Percentiles rank a stretch among this genome's conserved stretches.
Evolutionary conservation across 345 rosid genomes (phyloP).

Genomic region (Salix exigua): DNA sequence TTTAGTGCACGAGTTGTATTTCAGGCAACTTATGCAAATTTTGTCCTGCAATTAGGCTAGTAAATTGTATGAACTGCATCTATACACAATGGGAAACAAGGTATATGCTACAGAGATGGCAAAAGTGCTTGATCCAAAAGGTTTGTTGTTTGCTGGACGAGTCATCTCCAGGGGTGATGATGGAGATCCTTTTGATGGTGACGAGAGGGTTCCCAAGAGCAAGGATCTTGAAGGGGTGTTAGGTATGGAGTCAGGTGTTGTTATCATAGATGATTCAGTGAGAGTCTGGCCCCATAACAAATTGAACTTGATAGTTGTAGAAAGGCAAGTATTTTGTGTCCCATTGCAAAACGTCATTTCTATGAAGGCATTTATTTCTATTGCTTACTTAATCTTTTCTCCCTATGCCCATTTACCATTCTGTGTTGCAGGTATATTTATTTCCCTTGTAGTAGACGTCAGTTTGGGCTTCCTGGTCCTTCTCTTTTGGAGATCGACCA

Average conservation of each 20-base stretch:
- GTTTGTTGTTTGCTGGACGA: conserved; percentile 82
- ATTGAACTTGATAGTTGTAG: conserved; percentile 87
- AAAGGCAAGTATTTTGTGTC: conserved; percentile 47
- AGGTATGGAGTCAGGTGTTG: conserved; percentile 97
- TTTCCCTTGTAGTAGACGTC: conserved; percentile 96
- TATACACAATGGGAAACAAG: conserved; percentile 99
- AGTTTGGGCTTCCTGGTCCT: conserved; percentile 93
- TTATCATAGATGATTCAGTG: conserved; percentile 91
- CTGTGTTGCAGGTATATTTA: conserved; percentile 69
- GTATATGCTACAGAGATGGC: conserved; percentile 99
- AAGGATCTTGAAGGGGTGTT: conserved; percentile 99
- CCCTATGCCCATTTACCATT: conserved; percentile 11
- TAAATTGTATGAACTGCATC: conserved; percentile 85
- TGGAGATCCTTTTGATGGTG: conserved; percentile 73
- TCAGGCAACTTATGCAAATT: conserved; percentile 5
- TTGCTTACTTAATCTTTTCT: neutral
- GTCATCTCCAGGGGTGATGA: conserved; percentile 98
- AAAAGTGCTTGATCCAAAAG: conserved; percentile 88
- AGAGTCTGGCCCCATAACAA: conserved; percentile 98
- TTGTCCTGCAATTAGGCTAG: conserved; percentile 58
- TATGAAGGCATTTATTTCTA: neutral
- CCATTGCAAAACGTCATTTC: neutral
- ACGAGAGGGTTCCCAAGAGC: conserved; percentile 85
- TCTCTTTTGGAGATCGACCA: conserved; percentile 97
- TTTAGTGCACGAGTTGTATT: neutral